These are phyloP conservation scores for Ascosphaera aggregata DNA, from an alignment of 2,329 filamentous ascomycete genomes.

Conservation along the genomic window DNA sequence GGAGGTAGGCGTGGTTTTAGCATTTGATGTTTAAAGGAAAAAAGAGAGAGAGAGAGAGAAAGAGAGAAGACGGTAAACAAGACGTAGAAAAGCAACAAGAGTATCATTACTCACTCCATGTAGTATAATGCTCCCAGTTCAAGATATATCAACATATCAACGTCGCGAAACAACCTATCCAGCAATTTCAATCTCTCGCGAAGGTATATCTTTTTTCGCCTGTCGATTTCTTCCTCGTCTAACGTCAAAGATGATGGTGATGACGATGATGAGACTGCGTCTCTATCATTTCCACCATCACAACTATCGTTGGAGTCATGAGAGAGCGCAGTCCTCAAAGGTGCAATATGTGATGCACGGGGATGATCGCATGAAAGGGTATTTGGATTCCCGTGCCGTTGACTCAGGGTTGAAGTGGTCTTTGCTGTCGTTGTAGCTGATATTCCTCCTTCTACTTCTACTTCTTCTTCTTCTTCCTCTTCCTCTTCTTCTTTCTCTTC, in stretches of 20 bases:
- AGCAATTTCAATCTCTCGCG: slow-evolving; percentile 14
- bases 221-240: background rate
- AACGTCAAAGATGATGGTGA: background rate
- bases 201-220: background rate
- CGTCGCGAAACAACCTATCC: slow-evolving; percentile 30
- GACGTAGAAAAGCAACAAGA: no score
- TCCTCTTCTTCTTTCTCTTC: no score
- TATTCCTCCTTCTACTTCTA: no score
- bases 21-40: background rate
- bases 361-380: no score
- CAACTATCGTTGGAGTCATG: no score
- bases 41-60: background rate
- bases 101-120: slow-evolving; percentile 36
- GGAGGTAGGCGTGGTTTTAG: background rate
- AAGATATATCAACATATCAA: slow-evolving; percentile 37
- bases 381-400: no score
- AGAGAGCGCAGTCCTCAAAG: no score
- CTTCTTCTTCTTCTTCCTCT: no score
- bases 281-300: no score
- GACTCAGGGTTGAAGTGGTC: no score
- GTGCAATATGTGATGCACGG: no score
- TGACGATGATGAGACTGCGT: background rate
- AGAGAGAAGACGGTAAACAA: background rate
- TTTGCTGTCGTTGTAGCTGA: no score
- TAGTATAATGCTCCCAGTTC: slow-evolving; percentile 38